phyloP scores from a whole-genome alignment of 2,329 filamentous ascomycete genomes.

The Hymenoscyphus repandus region DNA sequence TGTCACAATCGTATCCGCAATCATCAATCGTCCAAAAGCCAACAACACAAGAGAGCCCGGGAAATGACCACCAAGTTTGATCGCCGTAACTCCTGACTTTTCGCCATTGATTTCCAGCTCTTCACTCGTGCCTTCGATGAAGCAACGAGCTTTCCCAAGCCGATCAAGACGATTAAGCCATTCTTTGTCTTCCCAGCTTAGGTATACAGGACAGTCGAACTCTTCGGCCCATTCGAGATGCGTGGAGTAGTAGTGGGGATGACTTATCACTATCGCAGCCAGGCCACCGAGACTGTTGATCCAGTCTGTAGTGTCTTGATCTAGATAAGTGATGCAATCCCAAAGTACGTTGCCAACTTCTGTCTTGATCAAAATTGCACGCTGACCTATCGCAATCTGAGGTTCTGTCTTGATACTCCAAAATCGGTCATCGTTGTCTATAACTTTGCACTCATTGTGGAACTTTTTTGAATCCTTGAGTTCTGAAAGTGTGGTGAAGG shows the following conservation, averaged over 20 bases:
- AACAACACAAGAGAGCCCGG: conserved; percentile 66
- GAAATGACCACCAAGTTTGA: conserved; percentile 77
- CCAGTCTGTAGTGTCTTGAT: conserved; percentile 53
- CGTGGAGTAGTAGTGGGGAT: conserved; percentile 79
- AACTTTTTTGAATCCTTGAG: conserved; percentile 32
- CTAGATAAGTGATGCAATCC: conserved; percentile 70
- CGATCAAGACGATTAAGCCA: conserved; percentile 53
- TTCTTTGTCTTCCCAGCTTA: conserved; percentile 56
- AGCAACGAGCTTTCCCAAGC: conserved; percentile 37
- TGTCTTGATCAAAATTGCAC: conserved; percentile 64
- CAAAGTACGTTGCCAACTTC: conserved; percentile 68
- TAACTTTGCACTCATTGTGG: conserved; percentile 47
- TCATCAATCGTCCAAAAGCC: conserved; percentile 57
- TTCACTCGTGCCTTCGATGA: conserved; percentile 39
- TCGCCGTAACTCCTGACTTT: conserved; percentile 48
- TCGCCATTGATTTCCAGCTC: conserved; percentile 35
- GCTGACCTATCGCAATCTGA: conserved; percentile 69
- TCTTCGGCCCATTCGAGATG: conserved; percentile 67
- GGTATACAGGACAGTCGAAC: conserved; percentile 66
- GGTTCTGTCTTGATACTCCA: conserved; percentile 46
- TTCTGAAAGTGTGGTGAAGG: conserved; percentile 55
- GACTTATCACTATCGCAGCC: conserved; percentile 66
- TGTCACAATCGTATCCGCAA: conserved; percentile 73
- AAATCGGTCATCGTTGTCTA: conserved; percentile 40
- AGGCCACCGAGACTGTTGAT: conserved; percentile 61